These are phyloP conservation scores for Rhododendron henanense DNA, from an alignment of 148 eudicot genomes.

Conservation along the genomic window DNA sequence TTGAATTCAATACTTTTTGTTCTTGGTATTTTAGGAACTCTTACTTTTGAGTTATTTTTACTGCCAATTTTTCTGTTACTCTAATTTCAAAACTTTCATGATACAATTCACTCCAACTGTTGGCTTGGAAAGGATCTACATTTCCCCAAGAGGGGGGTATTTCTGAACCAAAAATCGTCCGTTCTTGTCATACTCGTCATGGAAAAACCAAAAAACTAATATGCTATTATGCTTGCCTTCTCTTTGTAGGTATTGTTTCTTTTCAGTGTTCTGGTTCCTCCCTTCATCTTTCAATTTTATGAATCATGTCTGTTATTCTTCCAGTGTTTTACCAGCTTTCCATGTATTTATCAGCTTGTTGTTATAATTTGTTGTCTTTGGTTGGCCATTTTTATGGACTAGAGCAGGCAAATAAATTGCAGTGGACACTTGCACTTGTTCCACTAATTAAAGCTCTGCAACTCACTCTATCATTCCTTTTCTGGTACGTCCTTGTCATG, in stretches of 20 bases:
- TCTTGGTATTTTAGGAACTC: not conserved
- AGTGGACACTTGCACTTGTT: constrained; percentile 86
- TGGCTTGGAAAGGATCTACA: not conserved
- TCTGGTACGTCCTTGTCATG: constrained; percentile 55
- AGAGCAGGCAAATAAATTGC: constrained; percentile 79
- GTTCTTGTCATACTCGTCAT: not conserved
- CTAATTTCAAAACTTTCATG: not conserved
- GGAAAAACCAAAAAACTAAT: not conserved
- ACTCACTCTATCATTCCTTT: constrained; percentile 70
- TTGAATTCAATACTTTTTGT: not conserved
- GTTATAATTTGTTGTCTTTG: constrained; percentile 5
- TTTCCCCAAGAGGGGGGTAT: not conserved
- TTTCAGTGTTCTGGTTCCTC: not conserved
- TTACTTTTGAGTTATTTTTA: not conserved
- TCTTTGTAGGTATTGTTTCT: not conserved
- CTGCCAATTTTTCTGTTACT: not conserved
- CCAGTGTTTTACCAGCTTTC: not conserved
- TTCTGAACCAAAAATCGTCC: not conserved
- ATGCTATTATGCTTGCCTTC: not conserved
- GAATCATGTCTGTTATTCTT: not conserved
- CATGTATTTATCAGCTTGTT: not conserved
- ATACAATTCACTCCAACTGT: not conserved
- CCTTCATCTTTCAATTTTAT: not conserved
- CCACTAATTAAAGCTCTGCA: constrained; percentile 84
- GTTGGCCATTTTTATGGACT: constrained; percentile 22